Evolutionary conservation across 2,329 filamentous ascomycete species (phyloP).

Genomic region (Colletotrichum spaethianum): DNA sequence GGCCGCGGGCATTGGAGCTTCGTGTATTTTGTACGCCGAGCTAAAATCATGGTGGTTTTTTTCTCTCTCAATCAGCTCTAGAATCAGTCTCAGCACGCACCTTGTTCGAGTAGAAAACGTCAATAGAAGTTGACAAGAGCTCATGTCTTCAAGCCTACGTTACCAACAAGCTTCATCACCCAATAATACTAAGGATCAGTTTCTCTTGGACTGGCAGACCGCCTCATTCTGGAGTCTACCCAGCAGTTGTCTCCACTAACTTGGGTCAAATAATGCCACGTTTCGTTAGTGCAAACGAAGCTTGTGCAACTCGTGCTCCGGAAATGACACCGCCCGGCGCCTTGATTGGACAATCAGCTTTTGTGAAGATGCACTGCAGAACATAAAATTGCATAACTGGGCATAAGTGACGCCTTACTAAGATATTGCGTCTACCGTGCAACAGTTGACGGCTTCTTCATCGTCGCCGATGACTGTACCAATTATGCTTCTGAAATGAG

Average conservation of each 20-base stretch:
- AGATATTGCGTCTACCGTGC: background rate
- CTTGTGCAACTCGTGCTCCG: background rate
- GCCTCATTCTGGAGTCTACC: background rate
- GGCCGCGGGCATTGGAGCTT: background rate
- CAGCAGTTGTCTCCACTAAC: no score
- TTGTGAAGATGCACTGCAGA: background rate
- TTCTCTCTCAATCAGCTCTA: no score
- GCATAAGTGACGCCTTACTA: background rate
- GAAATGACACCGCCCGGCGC: background rate
- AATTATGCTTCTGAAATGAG: background rate
- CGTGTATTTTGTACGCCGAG: background rate
- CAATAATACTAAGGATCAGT: background rate
- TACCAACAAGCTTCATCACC: background rate
- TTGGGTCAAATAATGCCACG: background rate
- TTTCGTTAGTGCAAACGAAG: no score
- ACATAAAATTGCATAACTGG: accelerated
- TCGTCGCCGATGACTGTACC: background rate
- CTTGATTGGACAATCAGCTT: background rate
- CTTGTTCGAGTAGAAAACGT: background rate
- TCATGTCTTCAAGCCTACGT: background rate
- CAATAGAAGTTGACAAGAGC: background rate
- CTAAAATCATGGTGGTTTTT: no score
- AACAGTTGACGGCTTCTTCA: background rate
- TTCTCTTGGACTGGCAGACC: background rate
- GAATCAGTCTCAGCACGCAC: background rate